phyloP scores from a whole-genome alignment of 257 asterid species.

The Primulina tabacum region DNA sequence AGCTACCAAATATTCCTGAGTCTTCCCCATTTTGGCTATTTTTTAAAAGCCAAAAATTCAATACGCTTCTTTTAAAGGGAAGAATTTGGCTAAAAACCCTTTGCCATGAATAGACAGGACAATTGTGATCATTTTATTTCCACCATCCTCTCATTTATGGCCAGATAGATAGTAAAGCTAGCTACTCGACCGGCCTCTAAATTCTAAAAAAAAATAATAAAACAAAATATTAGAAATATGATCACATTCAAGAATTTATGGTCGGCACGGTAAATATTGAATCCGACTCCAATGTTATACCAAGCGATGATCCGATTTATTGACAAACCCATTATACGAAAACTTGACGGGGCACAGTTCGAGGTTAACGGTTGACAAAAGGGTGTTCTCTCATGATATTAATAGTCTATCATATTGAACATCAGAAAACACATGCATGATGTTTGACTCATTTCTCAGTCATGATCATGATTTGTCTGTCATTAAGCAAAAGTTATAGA shows the following conservation, averaged over 20 bases:
- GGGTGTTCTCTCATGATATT: background rate
- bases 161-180: background rate
- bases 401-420: background rate
- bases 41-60: constrained; percentile 12
- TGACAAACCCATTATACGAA: too few species aligned
- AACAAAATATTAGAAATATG: too few species aligned
- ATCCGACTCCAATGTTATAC: background rate
- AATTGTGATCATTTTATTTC: constrained; percentile 17
- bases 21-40: constrained; percentile 32
- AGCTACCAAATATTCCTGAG: constrained; percentile 46
- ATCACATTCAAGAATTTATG: background rate
- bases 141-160: background rate
- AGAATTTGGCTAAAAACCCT: constrained; percentile 30
- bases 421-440: background rate
- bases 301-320: background rate
- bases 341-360: background rate
- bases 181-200: too few species aligned
- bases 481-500: constrained; percentile 5
- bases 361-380: background rate
- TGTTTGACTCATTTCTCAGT: constrained; percentile 16
- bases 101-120: constrained; percentile 28
- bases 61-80: constrained; percentile 20
- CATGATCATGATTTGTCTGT: constrained; percentile 16
- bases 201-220: too few species aligned
- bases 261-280: too few species aligned